These are phyloP conservation scores for Kernera saxatilis DNA, from an alignment of 345 rosid species.

Conservation along the genomic window DNA sequence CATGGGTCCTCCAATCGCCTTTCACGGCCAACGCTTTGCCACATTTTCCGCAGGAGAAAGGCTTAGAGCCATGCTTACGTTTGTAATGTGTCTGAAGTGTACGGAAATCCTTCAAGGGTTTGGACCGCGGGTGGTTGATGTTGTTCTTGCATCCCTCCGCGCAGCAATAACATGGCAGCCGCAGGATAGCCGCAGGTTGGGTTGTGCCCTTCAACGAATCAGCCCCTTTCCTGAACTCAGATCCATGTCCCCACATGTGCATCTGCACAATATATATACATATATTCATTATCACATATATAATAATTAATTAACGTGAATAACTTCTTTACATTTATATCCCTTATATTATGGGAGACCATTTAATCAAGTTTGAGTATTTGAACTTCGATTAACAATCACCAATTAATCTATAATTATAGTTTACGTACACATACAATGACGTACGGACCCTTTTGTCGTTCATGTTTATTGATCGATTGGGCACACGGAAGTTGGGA, in stretches of 20 bases:
- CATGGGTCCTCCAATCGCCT: conserved; percentile 99
- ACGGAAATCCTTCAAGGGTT: conserved; percentile 86
- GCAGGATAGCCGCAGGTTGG: conserved; percentile 87
- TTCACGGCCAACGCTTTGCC: conserved; percentile 88
- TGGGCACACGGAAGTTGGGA: no score
- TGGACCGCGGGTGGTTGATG: conserved; percentile 87
- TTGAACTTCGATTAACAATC: background rate
- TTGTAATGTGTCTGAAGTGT: conserved; percentile 99
- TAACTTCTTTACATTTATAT: no score
- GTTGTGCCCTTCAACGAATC: conserved; percentile 80
- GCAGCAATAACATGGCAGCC: conserved; percentile 93
- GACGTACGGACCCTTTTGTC: no score
- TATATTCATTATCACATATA: background rate
- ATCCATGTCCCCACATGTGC: conserved; percentile 99
- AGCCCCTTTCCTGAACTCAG: conserved; percentile 90
- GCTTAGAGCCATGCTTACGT: conserved; percentile 92
- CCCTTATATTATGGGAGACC: background rate
- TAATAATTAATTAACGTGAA: background rate
- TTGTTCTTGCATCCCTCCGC: conserved; percentile 91
- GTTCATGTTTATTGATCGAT: no score
- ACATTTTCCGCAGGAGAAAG: conserved; percentile 87
- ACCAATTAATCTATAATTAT: background rate
- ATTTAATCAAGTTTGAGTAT: background rate
- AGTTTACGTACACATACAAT: background rate
- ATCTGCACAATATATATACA: conserved; percentile 40